These are phyloP conservation scores for Crithidia expoeki DNA, from an alignment of 208 protist genomes.

Conservation along the genomic window DNA sequence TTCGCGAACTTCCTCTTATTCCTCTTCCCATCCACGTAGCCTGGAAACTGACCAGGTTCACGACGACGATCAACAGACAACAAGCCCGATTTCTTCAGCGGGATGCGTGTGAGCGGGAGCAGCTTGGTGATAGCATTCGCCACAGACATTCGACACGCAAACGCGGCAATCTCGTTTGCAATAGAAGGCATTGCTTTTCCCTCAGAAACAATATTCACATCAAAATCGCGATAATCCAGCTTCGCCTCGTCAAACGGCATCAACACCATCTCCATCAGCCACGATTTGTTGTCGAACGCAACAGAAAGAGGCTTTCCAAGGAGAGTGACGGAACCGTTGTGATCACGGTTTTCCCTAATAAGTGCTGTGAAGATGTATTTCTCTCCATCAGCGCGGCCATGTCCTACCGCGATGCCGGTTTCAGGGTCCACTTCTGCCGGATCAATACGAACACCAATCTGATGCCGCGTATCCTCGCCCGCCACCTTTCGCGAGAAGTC, in stretches of 20 bases:
- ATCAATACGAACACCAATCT: slow-evolving; percentile 93
- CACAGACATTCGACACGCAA: slow-evolving; percentile 84
- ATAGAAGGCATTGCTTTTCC: slow-evolving; percentile 85
- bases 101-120: slow-evolving; percentile 83
- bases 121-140: slow-evolving; percentile 87
- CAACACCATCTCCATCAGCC: slow-evolving; percentile 91
- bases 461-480: slow-evolving; percentile 85
- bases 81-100: slow-evolving; percentile 86
- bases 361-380: slow-evolving; percentile 87
- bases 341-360: slow-evolving; percentile 80
- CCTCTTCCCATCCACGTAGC: slow-evolving; percentile 86
- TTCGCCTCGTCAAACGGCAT: slow-evolving; percentile 91
- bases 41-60: slow-evolving; percentile 85
- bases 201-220: slow-evolving; percentile 83
- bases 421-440: slow-evolving; percentile 74
- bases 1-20: slow-evolving; percentile 87
- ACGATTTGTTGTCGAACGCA: slow-evolving; percentile 85
- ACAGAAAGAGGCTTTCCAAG: slow-evolving; percentile 80
- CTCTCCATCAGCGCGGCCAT: slow-evolving; percentile 81
- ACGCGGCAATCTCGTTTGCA: slow-evolving; percentile 85
- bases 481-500: slow-evolving; percentile 91
- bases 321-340: slow-evolving; percentile 70
- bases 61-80: slow-evolving; percentile 84
- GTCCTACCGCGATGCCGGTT: slow-evolving; percentile 83
- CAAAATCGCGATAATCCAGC: slow-evolving; percentile 85